phyloP scores from a whole-genome alignment of 768 basidiomycete genomes.

The Phanerodontia chrysosporium region DNA sequence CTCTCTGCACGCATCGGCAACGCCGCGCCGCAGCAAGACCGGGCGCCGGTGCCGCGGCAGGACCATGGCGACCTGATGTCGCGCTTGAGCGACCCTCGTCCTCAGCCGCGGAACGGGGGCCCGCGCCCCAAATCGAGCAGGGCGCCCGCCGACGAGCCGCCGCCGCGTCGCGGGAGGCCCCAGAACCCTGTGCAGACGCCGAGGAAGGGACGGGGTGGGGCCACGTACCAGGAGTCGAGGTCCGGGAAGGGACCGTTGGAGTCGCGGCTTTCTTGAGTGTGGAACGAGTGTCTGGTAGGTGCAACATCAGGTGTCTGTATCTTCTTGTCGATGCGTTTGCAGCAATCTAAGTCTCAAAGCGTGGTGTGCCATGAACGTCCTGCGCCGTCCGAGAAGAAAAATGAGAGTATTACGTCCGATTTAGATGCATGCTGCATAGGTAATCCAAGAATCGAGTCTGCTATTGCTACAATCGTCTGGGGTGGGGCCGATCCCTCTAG shows the following conservation, averaged over 20 bases:
- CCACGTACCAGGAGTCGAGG: neutral
- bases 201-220: neutral
- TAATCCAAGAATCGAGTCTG: neutral
- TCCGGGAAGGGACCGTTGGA: neutral
- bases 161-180: neutral
- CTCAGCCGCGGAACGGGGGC: neutral
- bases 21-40: neutral
- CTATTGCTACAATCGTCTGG: conserved; percentile 3
- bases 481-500: conserved; percentile 7
- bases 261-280: neutral
- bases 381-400: neutral
- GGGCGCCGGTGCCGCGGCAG: neutral
- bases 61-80: neutral
- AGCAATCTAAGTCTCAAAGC: no score
- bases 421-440: neutral
- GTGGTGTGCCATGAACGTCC: no score
- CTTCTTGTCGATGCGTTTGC: no score
- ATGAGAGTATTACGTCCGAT: neutral
- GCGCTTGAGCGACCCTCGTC: neutral
- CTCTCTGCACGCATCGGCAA: neutral
- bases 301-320: neutral
- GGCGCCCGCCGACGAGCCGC: neutral
- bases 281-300: neutral
- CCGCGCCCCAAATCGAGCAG: neutral
- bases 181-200: neutral